phyloP scores from a whole-genome alignment of 176 grass and related monocot genomes.

The Typha latifolia region DNA sequence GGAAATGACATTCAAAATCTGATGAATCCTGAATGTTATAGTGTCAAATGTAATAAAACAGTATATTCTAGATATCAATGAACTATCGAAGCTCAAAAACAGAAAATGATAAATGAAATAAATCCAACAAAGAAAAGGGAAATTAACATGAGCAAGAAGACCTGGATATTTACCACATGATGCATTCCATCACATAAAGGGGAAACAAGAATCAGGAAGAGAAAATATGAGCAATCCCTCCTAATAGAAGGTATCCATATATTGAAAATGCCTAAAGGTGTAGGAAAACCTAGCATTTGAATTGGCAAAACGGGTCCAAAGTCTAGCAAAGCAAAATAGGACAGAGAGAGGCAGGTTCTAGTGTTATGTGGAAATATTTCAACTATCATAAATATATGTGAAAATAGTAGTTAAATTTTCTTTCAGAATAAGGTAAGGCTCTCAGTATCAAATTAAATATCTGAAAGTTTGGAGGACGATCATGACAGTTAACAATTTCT shows the following conservation, averaged over 20 bases:
- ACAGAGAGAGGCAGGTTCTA: no score
- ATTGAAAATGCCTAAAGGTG: no score
- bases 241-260: neutral
- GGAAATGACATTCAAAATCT: conserved; percentile 7
- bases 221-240: neutral
- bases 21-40: neutral
- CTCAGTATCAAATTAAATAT: no score
- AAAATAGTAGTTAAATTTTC: no score
- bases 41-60: neutral
- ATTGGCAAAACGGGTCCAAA: no score
- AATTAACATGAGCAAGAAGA: neutral
- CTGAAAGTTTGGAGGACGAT: no score
- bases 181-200: neutral
- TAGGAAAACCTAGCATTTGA: no score
- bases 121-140: neutral
- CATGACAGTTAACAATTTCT: no score
- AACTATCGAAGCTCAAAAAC: neutral
- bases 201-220: neutral
- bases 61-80: neutral
- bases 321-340: no score
- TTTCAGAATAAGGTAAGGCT: no score
- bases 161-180: neutral
- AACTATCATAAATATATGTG: no score
- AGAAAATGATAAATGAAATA: neutral
- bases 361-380: no score